Conservation (phyloP, 164 flowering plant genomes). For the Magnolia kwangsiensis region DNA sequence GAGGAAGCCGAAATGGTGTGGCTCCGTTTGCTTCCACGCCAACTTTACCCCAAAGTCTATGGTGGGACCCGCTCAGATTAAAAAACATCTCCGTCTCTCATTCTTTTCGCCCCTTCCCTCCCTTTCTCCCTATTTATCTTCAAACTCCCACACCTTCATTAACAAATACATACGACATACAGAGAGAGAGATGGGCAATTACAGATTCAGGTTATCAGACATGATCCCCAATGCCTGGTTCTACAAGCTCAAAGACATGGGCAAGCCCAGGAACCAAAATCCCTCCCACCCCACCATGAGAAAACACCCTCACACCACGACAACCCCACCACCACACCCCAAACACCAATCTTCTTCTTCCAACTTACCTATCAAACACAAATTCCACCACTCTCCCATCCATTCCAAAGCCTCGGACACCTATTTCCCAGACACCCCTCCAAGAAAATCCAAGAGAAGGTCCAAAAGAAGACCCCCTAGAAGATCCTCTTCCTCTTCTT, state of each 20-base stretch:
- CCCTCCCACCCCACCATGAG: conserved; percentile 19
- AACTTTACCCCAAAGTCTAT: background rate
- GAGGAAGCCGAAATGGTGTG: background rate
- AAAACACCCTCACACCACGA: conserved; percentile 15
- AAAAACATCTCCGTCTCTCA: background rate
- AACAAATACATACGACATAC: background rate
- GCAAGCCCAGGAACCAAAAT: conserved; percentile 27
- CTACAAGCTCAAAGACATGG: conserved; percentile 68
- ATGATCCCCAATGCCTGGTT: conserved; percentile 89
- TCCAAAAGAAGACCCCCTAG: conserved; percentile 27
- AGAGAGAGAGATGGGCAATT: conserved; percentile 52
- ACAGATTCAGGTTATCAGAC: conserved; percentile 66
- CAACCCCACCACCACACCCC: conserved; percentile 12
- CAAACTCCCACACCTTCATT: background rate
- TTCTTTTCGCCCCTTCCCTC: background rate
- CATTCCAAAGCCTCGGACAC: conserved; percentile 23
- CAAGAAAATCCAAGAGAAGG: conserved; percentile 28
- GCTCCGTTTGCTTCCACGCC: background rate
- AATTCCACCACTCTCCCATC: conserved; percentile 20
- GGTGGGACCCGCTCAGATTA: background rate
- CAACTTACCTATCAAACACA: conserved; percentile 22
- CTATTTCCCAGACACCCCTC: conserved; percentile 39
- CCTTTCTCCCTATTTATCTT: background rate
- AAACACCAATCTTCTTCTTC: conserved; percentile 32
- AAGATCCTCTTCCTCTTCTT: background rate